Percentiles rank a stretch among this genome's conserved stretches.
These are phyloP conservation scores for Hypseocharis bilobata DNA, from an alignment of 441 rosid genomes.

Conservation along the genomic window DNA sequence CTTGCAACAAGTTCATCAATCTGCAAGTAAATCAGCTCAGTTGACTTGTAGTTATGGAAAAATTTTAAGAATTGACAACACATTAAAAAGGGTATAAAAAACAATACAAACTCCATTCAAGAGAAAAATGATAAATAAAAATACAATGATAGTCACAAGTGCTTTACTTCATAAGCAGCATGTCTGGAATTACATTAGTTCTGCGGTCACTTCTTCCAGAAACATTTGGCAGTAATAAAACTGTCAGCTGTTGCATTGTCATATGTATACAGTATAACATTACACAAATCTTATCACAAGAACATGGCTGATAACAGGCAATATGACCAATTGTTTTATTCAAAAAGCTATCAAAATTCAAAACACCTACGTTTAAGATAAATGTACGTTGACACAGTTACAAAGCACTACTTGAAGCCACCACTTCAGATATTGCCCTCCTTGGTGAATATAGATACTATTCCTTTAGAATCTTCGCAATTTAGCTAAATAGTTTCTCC, in stretches of 20 bases:
- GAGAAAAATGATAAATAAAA: background rate
- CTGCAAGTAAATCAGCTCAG: conserved; percentile 30
- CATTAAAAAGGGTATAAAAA: background rate
- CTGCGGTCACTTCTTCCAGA: background rate
- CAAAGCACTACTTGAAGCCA: background rate
- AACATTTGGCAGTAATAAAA: too few species aligned
- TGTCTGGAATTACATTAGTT: background rate
- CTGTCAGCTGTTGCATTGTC: background rate
- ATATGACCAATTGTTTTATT: background rate
- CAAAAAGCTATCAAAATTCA: background rate
- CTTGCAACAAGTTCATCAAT: conserved; percentile 69
- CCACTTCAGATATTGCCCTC: background rate
- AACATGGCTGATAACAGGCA: background rate
- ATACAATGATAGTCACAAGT: background rate
- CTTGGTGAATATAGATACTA: background rate
- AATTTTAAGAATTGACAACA: background rate
- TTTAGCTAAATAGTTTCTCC: too few species aligned
- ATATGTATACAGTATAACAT: background rate
- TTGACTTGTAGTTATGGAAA: background rate
- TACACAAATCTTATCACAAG: background rate
- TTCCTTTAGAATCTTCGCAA: too few species aligned
- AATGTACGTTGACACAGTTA: background rate
- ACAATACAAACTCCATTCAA: too few species aligned
- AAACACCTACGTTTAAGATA: background rate
- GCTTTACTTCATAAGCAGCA: background rate